Evolutionary conservation across 2,329 filamentous ascomycete genomes (phyloP), one percentile per base, ranked within the genome.

Genomic region (Penicillium palitans): DNA sequence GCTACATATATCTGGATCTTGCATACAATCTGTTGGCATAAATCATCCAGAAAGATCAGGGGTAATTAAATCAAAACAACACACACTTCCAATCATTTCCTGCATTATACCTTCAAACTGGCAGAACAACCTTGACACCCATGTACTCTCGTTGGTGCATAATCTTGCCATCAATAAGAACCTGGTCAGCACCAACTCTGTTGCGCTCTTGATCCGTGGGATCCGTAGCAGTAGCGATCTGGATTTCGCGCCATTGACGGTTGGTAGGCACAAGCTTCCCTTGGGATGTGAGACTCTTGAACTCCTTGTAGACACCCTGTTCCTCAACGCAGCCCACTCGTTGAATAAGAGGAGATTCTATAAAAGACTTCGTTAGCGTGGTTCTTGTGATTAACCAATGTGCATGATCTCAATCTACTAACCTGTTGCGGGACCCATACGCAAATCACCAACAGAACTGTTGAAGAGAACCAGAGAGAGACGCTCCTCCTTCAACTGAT

Each of bases 181-280:
- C 73, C 53, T 80, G 78, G 53, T 79, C 69, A 19, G 72, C 77
- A 46, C 78, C 78, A 37, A 79, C 59, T 9, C 76, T 65, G 61
- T 80, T 79, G 40, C 70, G 66, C 21, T 70, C 69, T 1, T 70
- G 73, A 61, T 79, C 78, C 0, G 78, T 80, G 1, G 76, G 75
- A 59, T 79, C 76, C 0, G 77, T 78, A 15, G 66, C 69, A 5
- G 77, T 80, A 0, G 77, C 67, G 45, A 81, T 80, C 63, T 81
- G 78, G 29, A 80, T 80, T 66, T 82, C 79, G n/a, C 79, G 74
- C 79, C 78, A 82, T 61, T 81, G 71, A 1, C 69, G 65, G 59
- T 80, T 80, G 12, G 77, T 80, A 0, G 79, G 79, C 19, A 80
- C 78, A 7, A 76, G 71, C 24, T 74, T 62, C 6, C 77, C 79